phyloP scores from a whole-genome alignment of 495 filamentous ascomycete species.

The Xylaria telfairii region DNA sequence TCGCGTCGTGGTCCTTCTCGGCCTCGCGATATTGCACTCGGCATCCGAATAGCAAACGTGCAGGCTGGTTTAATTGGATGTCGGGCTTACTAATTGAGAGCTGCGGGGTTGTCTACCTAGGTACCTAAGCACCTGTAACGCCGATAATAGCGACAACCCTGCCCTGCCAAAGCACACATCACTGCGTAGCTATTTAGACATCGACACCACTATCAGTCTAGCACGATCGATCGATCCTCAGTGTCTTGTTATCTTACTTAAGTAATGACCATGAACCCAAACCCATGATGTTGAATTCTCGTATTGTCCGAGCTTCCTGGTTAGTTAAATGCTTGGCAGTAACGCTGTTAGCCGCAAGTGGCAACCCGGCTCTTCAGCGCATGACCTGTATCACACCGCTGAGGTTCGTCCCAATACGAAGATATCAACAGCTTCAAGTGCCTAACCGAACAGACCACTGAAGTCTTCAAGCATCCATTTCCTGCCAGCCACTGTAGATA shows the following conservation, averaged over 20 bases:
- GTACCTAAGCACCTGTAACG: neutral
- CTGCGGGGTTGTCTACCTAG: neutral
- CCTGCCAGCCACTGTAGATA: neutral
- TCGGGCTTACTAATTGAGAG: neutral
- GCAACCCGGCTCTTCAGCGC: slow-evolving; percentile 2
- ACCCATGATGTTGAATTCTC: neutral
- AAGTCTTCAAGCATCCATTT: neutral
- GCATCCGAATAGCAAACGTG: neutral
- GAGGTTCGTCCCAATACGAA: neutral
- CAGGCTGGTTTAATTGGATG: neutral
- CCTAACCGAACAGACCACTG: neutral
- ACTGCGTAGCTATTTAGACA: no score
- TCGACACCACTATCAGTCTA: neutral
- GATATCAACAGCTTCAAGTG: neutral
- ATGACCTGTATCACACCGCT: slow-evolving; percentile 7
- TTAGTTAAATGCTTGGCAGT: neutral
- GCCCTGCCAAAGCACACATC: no score
- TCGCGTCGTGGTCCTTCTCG: neutral
- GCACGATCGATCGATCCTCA: neutral
- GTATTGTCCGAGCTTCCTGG: neutral
- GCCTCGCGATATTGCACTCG: neutral
- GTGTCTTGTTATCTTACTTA: neutral
- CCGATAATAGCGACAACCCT: neutral
- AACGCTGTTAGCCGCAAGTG: neutral
- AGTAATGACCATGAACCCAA: neutral